These are phyloP conservation scores for Clavaria fumosa DNA, from an alignment of 768 basidiomycete species.

Conservation along the genomic window DNA sequence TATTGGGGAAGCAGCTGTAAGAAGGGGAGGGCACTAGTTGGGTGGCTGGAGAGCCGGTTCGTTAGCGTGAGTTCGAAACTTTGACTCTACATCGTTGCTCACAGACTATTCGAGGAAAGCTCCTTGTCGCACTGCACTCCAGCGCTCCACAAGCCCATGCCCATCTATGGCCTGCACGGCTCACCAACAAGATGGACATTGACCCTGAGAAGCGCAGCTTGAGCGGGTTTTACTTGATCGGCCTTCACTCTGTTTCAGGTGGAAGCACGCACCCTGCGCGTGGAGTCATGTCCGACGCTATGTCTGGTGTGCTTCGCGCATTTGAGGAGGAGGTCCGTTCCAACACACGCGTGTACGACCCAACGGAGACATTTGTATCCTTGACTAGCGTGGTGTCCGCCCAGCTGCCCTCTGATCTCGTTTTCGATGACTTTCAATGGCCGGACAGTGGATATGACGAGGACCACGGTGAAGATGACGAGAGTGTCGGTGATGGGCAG, in stretches of 20 bases:
- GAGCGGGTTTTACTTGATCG: conserved; percentile 6
- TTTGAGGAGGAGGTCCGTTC: conserved; percentile 2
- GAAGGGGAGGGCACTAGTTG: conserved; percentile 5
- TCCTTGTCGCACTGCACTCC: conserved; percentile 3
- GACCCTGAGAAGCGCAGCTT: not conserved
- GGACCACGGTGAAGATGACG: not conserved
- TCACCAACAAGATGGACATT: not conserved
- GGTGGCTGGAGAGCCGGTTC: conserved; percentile 5
- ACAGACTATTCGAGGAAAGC: not conserved
- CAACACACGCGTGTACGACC: conserved; percentile 2
- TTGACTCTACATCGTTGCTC: not conserved
- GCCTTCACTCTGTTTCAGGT: not conserved
- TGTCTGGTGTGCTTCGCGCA: not conserved
- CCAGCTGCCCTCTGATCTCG: conserved; percentile 3
- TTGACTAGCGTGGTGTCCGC: not conserved
- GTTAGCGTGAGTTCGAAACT: conserved; percentile 5
- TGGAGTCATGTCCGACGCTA: conserved; percentile 1
- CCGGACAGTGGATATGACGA: conserved; percentile 4
- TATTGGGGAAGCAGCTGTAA: conserved; percentile 6
- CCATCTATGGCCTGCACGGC: conserved; percentile 4
- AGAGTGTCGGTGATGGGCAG: not conserved
- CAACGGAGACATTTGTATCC: conserved; percentile 3
- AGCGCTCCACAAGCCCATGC: not conserved
- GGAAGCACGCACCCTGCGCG: not conserved
- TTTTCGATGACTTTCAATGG: conserved; percentile 3